phyloP scores from a whole-genome alignment of 2,329 filamentous ascomycete genomes.

The Colletotrichum sp. region DNA sequence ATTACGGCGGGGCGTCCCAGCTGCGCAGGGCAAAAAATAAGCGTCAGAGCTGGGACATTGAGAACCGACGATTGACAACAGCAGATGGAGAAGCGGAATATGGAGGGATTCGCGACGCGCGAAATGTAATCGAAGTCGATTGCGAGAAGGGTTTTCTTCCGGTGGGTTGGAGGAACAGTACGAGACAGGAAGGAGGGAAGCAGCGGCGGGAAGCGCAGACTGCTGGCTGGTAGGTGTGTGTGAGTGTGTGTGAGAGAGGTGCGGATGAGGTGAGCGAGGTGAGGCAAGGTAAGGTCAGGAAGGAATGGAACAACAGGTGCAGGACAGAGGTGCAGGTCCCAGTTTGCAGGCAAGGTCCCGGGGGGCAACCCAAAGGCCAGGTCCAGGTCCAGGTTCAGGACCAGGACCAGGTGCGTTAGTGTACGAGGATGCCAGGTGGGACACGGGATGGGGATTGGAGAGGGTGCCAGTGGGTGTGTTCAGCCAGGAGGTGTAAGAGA shows the following conservation, averaged over 20 bases:
- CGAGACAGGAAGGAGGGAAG: not conserved
- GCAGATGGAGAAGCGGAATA: not conserved
- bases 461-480: not conserved
- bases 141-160: not conserved
- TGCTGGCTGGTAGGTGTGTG: not conserved
- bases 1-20: conserved; percentile 16
- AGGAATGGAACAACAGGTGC: not conserved
- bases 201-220: not conserved
- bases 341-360: not conserved
- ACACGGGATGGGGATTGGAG: not conserved
- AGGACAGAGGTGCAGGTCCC: not conserved
- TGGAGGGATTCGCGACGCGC: not conserved
- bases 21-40: conserved; percentile 10
- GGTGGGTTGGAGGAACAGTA: not conserved
- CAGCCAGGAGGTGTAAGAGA: not conserved
- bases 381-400: not conserved
- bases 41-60: conserved; percentile 16
- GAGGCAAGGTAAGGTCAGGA: not conserved
- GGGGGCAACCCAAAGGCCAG: not conserved
- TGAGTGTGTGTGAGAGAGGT: not conserved
- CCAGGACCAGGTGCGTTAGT: not conserved
- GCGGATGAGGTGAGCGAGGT: not conserved
- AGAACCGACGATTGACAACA: not conserved
- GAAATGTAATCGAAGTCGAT: not conserved
- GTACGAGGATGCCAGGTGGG: not conserved